A percentile compares a stretch with the other conserved stretches of the same genome.
phyloP scores from a whole-genome alignment of 768 basidiomycete species.

The Gelatoporia subvermispora region DNA sequence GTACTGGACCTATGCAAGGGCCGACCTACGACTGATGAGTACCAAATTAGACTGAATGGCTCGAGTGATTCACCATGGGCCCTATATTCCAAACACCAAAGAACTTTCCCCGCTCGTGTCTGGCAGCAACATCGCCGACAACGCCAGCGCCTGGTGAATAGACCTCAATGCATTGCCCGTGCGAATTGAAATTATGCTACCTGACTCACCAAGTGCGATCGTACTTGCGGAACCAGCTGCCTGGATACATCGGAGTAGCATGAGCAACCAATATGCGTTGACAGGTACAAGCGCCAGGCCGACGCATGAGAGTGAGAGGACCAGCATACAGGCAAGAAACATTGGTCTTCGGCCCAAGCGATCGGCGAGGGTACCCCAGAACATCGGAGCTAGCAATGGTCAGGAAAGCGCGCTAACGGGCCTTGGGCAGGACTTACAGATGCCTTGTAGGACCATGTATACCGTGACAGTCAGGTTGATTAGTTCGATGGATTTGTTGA shows the following conservation, averaged over 20 bases:
- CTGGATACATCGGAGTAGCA: constrained; percentile 78
- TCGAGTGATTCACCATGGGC: constrained; percentile 43
- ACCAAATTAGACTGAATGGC: neutral
- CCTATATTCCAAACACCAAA: constrained; percentile 64
- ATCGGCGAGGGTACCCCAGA: constrained; percentile 72
- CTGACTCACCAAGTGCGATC: constrained; percentile 55
- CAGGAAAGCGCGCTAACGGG: too few relatives aligned
- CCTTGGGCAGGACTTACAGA: constrained; percentile 35
- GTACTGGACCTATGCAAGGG: constrained; percentile 35
- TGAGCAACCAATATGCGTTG: constrained; percentile 68
- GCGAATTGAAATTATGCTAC: neutral
- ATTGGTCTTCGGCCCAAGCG: constrained; percentile 58
- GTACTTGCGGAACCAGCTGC: constrained; percentile 77
- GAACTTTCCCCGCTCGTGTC: constrained; percentile 70
- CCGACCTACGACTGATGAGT: constrained; percentile 19
- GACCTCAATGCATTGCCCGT: too few relatives aligned
- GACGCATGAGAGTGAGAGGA: constrained; percentile 64
- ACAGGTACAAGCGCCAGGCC: constrained; percentile 52
- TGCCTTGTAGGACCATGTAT: constrained; percentile 66
- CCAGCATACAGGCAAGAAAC: constrained; percentile 55
- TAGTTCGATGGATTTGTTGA: constrained; percentile 61
- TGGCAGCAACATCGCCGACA: constrained; percentile 71
- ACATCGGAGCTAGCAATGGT: constrained; percentile 31
- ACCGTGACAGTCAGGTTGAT: constrained; percentile 81
- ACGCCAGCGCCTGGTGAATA: constrained; percentile 56